phyloP scores from a whole-genome alignment of 2,329 filamentous ascomycete species.

The Orbilia blumenaviensis region DNA sequence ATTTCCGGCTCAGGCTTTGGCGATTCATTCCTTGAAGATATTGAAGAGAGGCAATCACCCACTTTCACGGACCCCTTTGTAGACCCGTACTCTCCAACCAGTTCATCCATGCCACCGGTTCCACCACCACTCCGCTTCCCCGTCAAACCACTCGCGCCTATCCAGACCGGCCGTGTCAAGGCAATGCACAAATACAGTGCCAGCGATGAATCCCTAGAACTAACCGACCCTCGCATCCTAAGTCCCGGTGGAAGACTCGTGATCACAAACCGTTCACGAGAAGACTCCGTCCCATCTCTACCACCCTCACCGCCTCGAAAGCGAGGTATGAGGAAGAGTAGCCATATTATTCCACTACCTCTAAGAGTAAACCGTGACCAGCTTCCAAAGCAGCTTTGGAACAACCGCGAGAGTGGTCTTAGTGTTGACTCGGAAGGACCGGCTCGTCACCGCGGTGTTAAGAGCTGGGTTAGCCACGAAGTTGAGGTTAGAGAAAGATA shows the following conservation, averaged over 20 bases:
- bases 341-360: constrained; percentile 1
- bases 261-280: constrained; percentile 42
- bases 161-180: not conserved
- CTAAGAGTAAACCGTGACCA: constrained; percentile 1
- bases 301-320: constrained; percentile 39
- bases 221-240: constrained; percentile 40
- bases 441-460: constrained; percentile 68
- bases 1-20: constrained; percentile 36
- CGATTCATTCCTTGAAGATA: constrained; percentile 33
- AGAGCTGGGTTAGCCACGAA: constrained; percentile 74
- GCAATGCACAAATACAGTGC: constrained; percentile 40
- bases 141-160: not conserved
- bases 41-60: not conserved
- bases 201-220: constrained; percentile 40
- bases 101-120: constrained; percentile 21
- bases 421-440: constrained; percentile 65
- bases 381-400: constrained; percentile 9
- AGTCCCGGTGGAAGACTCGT: constrained; percentile 34
- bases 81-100: constrained; percentile 40
- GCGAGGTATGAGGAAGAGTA: constrained; percentile 4
- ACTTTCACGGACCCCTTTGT: constrained; percentile 31
- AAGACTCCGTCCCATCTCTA: constrained; percentile 37
- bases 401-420: constrained; percentile 7
- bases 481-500: constrained; percentile 60
- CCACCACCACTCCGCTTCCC: constrained; percentile 42